Evolutionary conservation across 2,329 filamentous ascomycete species (phyloP), one percentile per base, ranked within the genome.

Genomic region (Dactylonectria estremocensis): DNA sequence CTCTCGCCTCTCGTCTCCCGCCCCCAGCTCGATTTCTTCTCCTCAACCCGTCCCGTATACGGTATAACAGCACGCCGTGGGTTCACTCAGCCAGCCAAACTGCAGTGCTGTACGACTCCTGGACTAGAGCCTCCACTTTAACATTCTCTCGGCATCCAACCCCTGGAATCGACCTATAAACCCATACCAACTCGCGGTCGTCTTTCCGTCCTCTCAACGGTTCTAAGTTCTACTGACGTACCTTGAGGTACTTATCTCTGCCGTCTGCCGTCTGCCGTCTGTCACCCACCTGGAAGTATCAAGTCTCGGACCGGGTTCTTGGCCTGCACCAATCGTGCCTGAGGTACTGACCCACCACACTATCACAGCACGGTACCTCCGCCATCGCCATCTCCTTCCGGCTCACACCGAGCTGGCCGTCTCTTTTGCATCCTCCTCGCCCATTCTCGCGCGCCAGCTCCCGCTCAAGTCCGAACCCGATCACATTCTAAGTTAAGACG

Each of bases 101-200:
- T 48, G 40, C 16, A 43, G 14, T n/a, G 40, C 16, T 14, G 50
- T 45, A 55, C 50, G 59, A 46, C 52, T 56, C 48, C 58, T 55
- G 52, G 57, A 40, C 54, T 64, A 50, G 57, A 55, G 52, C 63
- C 57, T 66, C 63, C 63, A 66, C 63, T 61, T 56, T 33, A 20
- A 61, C 57, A 50, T 61, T 55, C 35, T 66, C 43, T 57, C 63
- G 28, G 63, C 52, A 66, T 58, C 57, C 45, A 61, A 66, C 57
- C 63, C 63, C 57, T 61, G 63, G 52, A 57, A 50, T 61, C 58
- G 45, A 40, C 57, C 63, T 65, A 61, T 65, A 66, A 66, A 61
- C 63, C 63, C 50, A 61, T 56, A 18, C n/a, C 57, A 66, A 13
- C 49, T 49, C 24, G 40, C 46, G 54, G 16, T 50, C 49, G 53